These are phyloP conservation scores for Syzygium aqueum DNA, from an alignment of 345 rosid genomes.

Conservation along the genomic window DNA sequence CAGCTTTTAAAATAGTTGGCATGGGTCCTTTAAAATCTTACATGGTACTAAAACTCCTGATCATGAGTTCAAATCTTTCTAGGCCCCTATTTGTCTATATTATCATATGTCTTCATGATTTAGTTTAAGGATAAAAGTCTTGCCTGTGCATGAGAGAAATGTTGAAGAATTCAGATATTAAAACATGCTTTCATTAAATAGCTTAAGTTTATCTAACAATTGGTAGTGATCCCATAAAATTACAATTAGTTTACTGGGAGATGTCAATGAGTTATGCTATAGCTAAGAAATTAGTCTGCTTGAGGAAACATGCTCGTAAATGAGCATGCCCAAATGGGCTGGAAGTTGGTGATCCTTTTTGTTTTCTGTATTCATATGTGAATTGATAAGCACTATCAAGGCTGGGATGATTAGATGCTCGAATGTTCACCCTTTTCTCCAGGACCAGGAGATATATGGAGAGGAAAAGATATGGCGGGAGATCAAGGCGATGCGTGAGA, in stretches of 20 bases:
- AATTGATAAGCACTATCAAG: not conserved
- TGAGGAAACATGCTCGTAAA: not conserved
- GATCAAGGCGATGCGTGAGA: slow-evolving; percentile 36
- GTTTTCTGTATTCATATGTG: not conserved
- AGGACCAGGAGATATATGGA: not conserved
- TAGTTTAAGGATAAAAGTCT: not conserved
- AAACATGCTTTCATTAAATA: not conserved
- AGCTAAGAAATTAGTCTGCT: too few relatives aligned
- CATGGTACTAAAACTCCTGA: not conserved
- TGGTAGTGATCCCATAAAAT: not conserved
- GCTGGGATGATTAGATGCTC: not conserved
- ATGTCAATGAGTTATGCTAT: not conserved
- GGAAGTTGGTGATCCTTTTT: not conserved
- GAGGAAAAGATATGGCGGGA: slow-evolving; percentile 57
- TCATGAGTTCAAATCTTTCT: not conserved
- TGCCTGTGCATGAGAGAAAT: not conserved
- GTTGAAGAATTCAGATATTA: not conserved
- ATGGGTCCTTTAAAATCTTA: not conserved
- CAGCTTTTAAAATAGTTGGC: not conserved
- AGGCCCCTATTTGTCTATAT: not conserved
- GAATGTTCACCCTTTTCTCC: not conserved
- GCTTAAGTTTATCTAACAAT: not conserved
- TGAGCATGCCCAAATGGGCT: not conserved
- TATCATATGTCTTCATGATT: not conserved
- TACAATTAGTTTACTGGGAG: not conserved